These are phyloP conservation scores for Xylariaceae sp. DNA, from an alignment of 2,329 filamentous ascomycete species.

Conservation along the genomic window DNA sequence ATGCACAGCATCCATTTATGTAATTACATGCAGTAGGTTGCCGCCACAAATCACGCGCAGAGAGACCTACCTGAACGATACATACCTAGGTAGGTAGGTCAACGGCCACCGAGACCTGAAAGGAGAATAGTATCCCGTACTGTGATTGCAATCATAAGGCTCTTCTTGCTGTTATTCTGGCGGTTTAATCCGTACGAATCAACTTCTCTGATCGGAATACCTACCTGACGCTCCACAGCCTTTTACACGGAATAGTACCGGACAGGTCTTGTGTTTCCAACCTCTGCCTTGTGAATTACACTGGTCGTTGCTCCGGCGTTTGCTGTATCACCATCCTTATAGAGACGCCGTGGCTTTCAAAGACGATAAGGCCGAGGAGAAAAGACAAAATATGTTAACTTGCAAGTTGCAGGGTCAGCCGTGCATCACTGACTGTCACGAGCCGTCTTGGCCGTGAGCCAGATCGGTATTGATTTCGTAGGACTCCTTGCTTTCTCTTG, in stretches of 20 bases:
- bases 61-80: background rate
- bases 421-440: background rate
- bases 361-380: background rate
- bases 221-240: no score
- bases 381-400: background rate
- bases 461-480: background rate
- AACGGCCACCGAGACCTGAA: background rate
- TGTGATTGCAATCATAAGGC: background rate
- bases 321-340: background rate
- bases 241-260: no score
- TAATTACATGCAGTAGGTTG: background rate
- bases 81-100: background rate
- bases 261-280: no score
- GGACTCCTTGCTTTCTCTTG: no score
- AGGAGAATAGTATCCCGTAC: background rate
- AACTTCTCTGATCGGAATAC: no score
- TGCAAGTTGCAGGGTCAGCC: background rate
- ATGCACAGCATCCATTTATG: background rate
- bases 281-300: background rate
- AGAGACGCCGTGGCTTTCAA: background rate
- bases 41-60: background rate
- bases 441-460: background rate
- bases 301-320: background rate
- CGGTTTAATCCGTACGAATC: no score
- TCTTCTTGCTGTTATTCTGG: no score